Conservation (phyloP, 352 stramenopile genomes). For the Globisporangium alternatum region DNA sequence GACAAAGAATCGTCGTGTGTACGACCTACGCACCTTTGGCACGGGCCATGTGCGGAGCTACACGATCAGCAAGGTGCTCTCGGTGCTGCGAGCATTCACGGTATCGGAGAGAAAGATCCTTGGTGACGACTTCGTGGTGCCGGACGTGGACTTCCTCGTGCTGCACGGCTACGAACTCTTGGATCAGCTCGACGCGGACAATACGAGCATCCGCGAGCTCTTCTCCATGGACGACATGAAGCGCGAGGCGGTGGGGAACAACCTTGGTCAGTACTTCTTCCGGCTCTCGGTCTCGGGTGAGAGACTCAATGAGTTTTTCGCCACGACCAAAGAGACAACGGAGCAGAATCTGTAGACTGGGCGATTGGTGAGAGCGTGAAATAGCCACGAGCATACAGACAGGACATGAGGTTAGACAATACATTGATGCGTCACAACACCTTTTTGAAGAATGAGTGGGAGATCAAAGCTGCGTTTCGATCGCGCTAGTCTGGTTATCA, state of each 20-base stretch:
- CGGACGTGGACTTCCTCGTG: conserved; percentile 70
- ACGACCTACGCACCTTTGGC: conserved; percentile 62
- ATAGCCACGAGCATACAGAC: background rate
- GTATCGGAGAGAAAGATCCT: conserved; percentile 28
- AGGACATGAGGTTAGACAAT: background rate
- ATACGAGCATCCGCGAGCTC: conserved; percentile 54
- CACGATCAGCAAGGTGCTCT: conserved; percentile 55
- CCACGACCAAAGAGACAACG: conserved; percentile 35
- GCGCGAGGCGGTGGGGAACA: conserved; percentile 34
- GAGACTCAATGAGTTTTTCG: conserved; percentile 58
- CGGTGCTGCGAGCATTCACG: conserved; percentile 43
- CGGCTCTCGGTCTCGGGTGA: conserved; percentile 38
- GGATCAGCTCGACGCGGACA: conserved; percentile 74
- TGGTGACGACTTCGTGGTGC: conserved; percentile 29
- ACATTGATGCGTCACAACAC: background rate
- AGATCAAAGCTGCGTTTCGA: too few relatives aligned
- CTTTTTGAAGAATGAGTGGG: too few relatives aligned
- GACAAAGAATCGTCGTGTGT: conserved; percentile 40
- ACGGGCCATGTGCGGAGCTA: conserved; percentile 61
- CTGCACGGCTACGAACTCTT: conserved; percentile 75
- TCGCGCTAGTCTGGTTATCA: too few relatives aligned
- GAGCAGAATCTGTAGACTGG: conserved; percentile 27
- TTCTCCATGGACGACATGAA: conserved; percentile 88
- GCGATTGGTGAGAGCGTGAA: background rate
- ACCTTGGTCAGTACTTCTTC: conserved; percentile 56